phyloP scores from a whole-genome alignment of 768 basidiomycete genomes.

The Suillus brevipes region DNA sequence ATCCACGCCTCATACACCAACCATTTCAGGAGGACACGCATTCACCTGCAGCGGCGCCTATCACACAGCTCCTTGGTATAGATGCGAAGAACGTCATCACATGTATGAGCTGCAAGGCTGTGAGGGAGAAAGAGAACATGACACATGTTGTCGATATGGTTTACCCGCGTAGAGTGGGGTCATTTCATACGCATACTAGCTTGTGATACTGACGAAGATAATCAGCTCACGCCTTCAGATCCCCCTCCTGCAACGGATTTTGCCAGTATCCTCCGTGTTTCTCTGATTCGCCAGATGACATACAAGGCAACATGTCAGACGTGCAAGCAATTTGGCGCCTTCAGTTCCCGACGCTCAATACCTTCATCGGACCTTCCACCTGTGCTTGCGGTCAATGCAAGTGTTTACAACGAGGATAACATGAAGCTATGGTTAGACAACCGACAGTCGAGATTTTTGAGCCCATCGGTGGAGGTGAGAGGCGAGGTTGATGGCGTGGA shows the following conservation, averaged over 20 bases:
- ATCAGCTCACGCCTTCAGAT: conserved; percentile 39
- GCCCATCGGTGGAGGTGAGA: conserved; percentile 52
- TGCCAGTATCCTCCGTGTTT: conserved; percentile 64
- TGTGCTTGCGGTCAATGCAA: conserved; percentile 83
- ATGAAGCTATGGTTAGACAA: conserved; percentile 74
- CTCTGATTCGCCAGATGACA: conserved; percentile 76
- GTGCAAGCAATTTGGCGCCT: conserved; percentile 77
- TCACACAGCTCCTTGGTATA: conserved; percentile 85
- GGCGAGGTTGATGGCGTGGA: conserved; percentile 62
- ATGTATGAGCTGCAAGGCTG: conserved; percentile 73
- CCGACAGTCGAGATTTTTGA: conserved; percentile 48
- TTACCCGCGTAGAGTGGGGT: conserved; percentile 79
- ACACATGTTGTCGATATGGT: conserved; percentile 83
- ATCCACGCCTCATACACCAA: conserved; percentile 50
- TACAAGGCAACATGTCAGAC: conserved; percentile 86
- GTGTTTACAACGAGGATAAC: conserved; percentile 74
- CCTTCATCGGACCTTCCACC: conserved; percentile 72
- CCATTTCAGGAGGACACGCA: conserved; percentile 24
- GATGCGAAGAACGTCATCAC: conserved; percentile 72
- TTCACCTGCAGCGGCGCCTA: conserved; percentile 58
- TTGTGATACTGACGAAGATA: conserved; percentile 4
- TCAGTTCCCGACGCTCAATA: conserved; percentile 69
- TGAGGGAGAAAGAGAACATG: conserved; percentile 73
- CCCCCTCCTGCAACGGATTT: conserved; percentile 51
- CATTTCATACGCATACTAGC: conserved; percentile 3